Evolutionary conservation across 441 rosid species (phyloP), one percentile per base, ranked within the genome.

Genomic region (Heliophila coronopifolia): DNA sequence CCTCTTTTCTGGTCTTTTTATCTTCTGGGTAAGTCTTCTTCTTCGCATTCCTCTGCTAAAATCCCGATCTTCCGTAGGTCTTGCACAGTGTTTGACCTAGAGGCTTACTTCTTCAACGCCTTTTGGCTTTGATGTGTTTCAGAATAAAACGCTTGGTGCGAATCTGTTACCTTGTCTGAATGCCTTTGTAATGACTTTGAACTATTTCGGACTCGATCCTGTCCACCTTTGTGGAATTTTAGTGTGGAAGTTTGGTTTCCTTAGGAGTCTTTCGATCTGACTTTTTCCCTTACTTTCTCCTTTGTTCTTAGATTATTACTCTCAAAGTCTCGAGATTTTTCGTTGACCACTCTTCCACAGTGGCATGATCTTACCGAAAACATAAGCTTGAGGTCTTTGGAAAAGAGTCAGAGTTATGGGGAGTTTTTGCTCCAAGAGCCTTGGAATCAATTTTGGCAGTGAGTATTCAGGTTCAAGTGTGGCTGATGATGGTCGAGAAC

Each of bases 341-440:
- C 4, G 7, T 9, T 11, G 31, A 37, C 36, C 11, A 17, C 15
- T 9, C 27, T 15, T 18, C 16, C 30, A 42, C 15, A 9, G 55
- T 54, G 62, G 20, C 49, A 58, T 58, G 56, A 32, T 30, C 50
- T 65, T 50, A 16, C 18, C 11, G 15, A 24, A 27, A 36, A 3
- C 19, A 4, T 32, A 50, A 37, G 19, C 34, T 45, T 56, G 26
- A 63, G 55, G 68, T 54, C 35, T 49, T 22, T 42, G 5, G 30
- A 46, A 22, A 47, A 30, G 41, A 50, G 14, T 46, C 16, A 1
- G 7, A 36, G 50, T 41, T 54, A 74, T 78, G 84, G 84, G 84
- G 48, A 71, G 80, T 39, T 54, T 78, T 66, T 78, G 84, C 62
- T 75, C 84, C 12, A 70, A 59, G 66, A 65, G 60, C 13, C 59